A percentile compares a stretch with the other conserved stretches of the same genome.
Conservation (phyloP, 2,329 filamentous ascomycete genomes). For the Pseudopyrenochaeta lycopersici region DNA sequence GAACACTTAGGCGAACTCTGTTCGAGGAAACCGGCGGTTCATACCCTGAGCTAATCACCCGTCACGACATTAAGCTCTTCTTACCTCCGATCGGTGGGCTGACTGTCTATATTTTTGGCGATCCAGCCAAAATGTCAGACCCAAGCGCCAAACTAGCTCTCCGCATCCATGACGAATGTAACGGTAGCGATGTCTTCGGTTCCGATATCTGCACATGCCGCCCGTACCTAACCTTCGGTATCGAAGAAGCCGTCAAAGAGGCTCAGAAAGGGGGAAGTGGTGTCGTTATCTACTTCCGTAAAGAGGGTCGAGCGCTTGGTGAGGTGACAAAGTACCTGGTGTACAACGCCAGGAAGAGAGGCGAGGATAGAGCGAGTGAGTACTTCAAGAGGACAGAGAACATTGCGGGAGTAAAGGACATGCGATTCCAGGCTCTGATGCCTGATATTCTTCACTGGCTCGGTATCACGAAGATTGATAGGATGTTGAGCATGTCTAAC, state of each 20-base stretch:
- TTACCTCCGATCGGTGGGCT: conserved; percentile 93
- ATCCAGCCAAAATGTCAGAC: conserved; percentile 92
- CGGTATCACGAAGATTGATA: conserved; percentile 97
- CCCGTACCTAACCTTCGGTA: conserved; percentile 95
- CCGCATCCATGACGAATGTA: conserved; percentile 88
- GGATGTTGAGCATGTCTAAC: conserved; percentile 99
- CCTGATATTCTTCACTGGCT: conserved; percentile 98
- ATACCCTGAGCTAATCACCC: conserved; percentile 95
- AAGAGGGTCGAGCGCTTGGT: conserved; percentile 92
- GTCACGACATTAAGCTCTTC: conserved; percentile 94
- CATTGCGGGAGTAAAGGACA: conserved; percentile 93
- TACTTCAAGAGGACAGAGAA: conserved; percentile 99
- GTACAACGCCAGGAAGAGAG: conserved; percentile 80
- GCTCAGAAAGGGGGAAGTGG: conserved; percentile 93
- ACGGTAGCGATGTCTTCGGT: conserved; percentile 96
- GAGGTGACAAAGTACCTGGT: conserved; percentile 93
- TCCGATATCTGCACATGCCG: conserved; percentile 98
- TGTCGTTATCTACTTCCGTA: conserved; percentile 98
- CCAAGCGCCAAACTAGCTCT: conserved; percentile 81
- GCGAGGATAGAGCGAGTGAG: conserved; percentile 80
- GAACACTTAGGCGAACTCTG: conserved; percentile 80
- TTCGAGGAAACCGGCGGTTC: conserved; percentile 97
- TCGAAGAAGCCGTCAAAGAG: conserved; percentile 96
- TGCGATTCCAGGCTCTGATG: conserved; percentile 99
- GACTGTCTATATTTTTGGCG: conserved; percentile 97